Evolutionary conservation across 176 grass and related monocot species (phyloP).

Genomic region (Oryza coarctata): DNA sequence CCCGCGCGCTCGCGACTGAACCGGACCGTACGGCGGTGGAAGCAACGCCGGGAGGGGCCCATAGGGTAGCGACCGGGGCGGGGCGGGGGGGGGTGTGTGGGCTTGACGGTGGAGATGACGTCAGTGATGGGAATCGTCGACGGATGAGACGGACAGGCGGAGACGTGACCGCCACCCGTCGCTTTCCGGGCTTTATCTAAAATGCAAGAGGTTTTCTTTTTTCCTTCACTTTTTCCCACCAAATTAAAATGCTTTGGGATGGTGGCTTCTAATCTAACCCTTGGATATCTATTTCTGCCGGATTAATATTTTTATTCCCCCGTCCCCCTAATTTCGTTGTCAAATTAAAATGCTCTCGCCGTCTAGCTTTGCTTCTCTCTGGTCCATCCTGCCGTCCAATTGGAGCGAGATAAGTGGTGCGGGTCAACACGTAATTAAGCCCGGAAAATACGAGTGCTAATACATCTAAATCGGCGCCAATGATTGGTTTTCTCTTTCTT

Average conservation of each 20-base stretch:
- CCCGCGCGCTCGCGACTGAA: neutral
- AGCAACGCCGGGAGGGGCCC: too few relatives aligned
- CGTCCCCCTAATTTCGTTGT: neutral
- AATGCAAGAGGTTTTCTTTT: neutral
- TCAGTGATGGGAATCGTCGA: neutral
- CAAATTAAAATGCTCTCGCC: neutral
- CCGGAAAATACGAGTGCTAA: neutral
- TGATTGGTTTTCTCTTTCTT: constrained; percentile 1
- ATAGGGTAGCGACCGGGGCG: neutral
- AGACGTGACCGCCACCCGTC: neutral
- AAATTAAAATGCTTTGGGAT: neutral
- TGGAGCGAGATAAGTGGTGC: neutral
- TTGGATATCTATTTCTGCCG: too few relatives aligned
- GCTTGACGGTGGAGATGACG: too few relatives aligned
- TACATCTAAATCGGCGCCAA: neutral
- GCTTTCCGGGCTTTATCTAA: constrained; percentile 1
- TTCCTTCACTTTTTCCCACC: neutral
- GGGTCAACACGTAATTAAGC: constrained; percentile 1
- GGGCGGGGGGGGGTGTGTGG: too few relatives aligned
- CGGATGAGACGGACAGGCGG: neutral
- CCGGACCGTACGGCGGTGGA: neutral
- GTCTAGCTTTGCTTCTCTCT: neutral
- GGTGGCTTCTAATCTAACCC: too few relatives aligned
- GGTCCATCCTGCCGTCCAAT: constrained; percentile 1
- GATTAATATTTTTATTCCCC: too few relatives aligned